phyloP scores from a whole-genome alignment of 768 basidiomycete species.

The Leccinum boreale region DNA sequence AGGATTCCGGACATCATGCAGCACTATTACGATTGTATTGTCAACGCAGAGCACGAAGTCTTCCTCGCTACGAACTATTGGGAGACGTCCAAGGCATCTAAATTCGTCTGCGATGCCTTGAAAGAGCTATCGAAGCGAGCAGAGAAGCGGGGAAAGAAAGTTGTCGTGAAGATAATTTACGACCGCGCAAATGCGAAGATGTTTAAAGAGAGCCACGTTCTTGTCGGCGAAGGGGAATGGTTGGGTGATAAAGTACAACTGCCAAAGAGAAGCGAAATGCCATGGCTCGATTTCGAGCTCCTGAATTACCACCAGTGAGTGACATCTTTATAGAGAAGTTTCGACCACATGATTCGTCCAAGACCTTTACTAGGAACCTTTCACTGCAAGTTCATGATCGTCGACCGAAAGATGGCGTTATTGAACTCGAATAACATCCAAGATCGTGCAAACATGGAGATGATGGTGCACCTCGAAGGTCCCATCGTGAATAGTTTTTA shows the following conservation, averaged over 20 bases:
- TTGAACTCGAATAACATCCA: slow-evolving; percentile 71
- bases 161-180: slow-evolving; percentile 67
- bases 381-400: slow-evolving; percentile 68
- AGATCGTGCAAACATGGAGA: slow-evolving; percentile 49
- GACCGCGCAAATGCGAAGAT: slow-evolving; percentile 64
- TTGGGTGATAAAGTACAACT: slow-evolving; percentile 43
- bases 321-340: neutral
- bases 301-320: slow-evolving; percentile 48
- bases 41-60: slow-evolving; percentile 59
- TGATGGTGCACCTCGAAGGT: slow-evolving; percentile 71
- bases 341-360: slow-evolving; percentile 1
- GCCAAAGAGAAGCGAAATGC: slow-evolving; percentile 53
- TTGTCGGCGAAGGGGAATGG: slow-evolving; percentile 46
- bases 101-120: slow-evolving; percentile 48
- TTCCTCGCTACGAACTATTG: slow-evolving; percentile 67
- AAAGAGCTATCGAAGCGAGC: slow-evolving; percentile 49
- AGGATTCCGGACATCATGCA: slow-evolving; percentile 72
- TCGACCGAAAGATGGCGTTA: slow-evolving; percentile 64
- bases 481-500: slow-evolving; percentile 68
- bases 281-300: slow-evolving; percentile 58
- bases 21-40: slow-evolving; percentile 62
- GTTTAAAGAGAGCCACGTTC: slow-evolving; percentile 40
- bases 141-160: slow-evolving; percentile 41
- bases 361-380: slow-evolving; percentile 61
- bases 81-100: slow-evolving; percentile 50